Percentiles rank a stretch among this genome's conserved stretches.
These are phyloP conservation scores for Eucalyptus paniculata DNA, from an alignment of 345 rosid genomes.

Conservation along the genomic window DNA sequence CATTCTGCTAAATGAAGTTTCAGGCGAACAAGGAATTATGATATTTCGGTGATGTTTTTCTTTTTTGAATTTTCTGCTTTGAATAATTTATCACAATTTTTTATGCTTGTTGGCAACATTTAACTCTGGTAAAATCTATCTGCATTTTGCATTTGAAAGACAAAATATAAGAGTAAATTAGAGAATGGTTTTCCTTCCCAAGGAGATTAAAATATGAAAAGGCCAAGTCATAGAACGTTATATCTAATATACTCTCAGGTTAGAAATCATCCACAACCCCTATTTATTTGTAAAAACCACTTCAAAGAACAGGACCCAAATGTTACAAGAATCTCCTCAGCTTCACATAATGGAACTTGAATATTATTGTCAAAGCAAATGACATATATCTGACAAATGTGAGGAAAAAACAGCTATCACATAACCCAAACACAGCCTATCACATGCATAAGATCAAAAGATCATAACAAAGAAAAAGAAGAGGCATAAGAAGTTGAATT, in stretches of 20 bases:
- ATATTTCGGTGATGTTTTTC: background rate
- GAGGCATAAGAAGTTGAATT: background rate
- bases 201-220: background rate
- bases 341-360: background rate
- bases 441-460: background rate
- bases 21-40: background rate
- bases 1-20: background rate
- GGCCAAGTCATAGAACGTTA: background rate
- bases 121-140: background rate
- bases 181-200: background rate
- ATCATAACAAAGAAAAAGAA: background rate
- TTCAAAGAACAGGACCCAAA: background rate
- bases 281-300: background rate
- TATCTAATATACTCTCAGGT: background rate
- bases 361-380: background rate
- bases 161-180: background rate
- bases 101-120: background rate
- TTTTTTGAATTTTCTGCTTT: background rate
- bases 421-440: background rate
- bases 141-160: background rate
- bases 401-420: background rate
- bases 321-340: background rate
- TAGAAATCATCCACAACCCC: background rate
- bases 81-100: background rate
- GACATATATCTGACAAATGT: background rate